Conservation (phyloP, 1,284 basidiomycete species). For the Volvariella surrecta region DNA sequence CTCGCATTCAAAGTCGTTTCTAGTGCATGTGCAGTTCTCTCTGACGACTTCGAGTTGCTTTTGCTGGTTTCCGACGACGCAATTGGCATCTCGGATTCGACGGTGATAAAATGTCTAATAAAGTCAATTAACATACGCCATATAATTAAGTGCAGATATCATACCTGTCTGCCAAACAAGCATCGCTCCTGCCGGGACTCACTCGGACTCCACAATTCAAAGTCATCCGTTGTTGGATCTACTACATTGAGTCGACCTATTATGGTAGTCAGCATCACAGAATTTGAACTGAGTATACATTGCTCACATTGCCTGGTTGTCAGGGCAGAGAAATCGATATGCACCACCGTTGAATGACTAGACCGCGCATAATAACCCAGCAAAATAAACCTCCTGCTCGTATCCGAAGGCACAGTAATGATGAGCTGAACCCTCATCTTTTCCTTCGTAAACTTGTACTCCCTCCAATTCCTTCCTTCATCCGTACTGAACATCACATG, state of each 20-base stretch:
- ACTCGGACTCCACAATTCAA: conserved; percentile 92
- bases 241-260: conserved; percentile 62
- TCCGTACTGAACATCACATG: conserved; percentile 84
- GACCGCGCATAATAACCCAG: conserved; percentile 58
- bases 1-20: conserved; percentile 89
- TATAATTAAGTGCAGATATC: not conserved
- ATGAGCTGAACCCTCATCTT: conserved; percentile 73
- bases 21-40: conserved; percentile 65
- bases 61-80: conserved; percentile 68
- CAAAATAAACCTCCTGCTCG: conserved; percentile 85
- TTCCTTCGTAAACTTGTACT: conserved; percentile 77
- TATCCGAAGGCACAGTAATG: conserved; percentile 87
- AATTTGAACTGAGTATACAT: not conserved
- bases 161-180: conserved; percentile 72
- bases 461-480: conserved; percentile 83
- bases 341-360: conserved; percentile 58
- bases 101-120: conserved; percentile 80
- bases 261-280: not conserved
- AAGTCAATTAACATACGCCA: conserved; percentile 1
- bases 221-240: conserved; percentile 79
- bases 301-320: conserved; percentile 67
- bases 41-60: conserved; percentile 47
- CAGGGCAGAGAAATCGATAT: conserved; percentile 85
- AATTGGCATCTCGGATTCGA: conserved; percentile 71
- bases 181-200: conserved; percentile 75